These are phyloP conservation scores for Mucor irregularis DNA, from an alignment of 371 early-diverging fungal species.

Conservation along the genomic window DNA sequence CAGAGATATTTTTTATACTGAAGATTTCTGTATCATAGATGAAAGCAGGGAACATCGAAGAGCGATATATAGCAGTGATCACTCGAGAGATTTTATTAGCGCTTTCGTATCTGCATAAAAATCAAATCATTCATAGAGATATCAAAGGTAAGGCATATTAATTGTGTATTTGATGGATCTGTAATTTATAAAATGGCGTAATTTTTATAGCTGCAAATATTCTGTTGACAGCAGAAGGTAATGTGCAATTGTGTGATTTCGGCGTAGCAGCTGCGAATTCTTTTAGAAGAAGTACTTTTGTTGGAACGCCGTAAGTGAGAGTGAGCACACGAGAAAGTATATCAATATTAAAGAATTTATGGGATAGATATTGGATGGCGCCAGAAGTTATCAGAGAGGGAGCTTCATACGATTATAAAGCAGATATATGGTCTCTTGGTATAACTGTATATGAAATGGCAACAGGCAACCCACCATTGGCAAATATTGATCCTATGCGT, in stretches of 20 bases:
- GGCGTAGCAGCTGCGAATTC: conserved; percentile 79
- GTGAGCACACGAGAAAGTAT: too few species aligned
- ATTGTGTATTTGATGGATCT: background rate
- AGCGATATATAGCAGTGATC: conserved; percentile 84
- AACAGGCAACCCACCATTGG: conserved; percentile 93
- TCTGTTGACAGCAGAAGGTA: conserved; percentile 85
- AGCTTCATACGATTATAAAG: conserved; percentile 76
- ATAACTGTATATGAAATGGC: conserved; percentile 97
- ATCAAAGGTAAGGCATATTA: conserved; percentile 77
- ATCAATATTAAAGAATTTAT: conserved; percentile 1
- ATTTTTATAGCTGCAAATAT: conserved; percentile 81
- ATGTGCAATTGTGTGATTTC: conserved; percentile 95
- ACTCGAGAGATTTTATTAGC: conserved; percentile 86
- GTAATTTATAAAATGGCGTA: background rate
- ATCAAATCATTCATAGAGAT: conserved; percentile 95
- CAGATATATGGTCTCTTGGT: conserved; percentile 94
- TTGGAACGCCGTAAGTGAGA: conserved; percentile 78
- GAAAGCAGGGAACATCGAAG: conserved; percentile 87
- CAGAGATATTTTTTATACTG: background rate
- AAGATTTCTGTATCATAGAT: conserved; percentile 46
- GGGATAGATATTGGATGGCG: conserved; percentile 81
- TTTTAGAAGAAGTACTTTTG: conserved; percentile 82
- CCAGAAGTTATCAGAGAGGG: conserved; percentile 89
- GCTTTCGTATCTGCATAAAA: conserved; percentile 90
- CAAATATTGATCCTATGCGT: conserved; percentile 89